phyloP scores from a whole-genome alignment of 257 asterid genomes.

The Ilex asprella region DNA sequence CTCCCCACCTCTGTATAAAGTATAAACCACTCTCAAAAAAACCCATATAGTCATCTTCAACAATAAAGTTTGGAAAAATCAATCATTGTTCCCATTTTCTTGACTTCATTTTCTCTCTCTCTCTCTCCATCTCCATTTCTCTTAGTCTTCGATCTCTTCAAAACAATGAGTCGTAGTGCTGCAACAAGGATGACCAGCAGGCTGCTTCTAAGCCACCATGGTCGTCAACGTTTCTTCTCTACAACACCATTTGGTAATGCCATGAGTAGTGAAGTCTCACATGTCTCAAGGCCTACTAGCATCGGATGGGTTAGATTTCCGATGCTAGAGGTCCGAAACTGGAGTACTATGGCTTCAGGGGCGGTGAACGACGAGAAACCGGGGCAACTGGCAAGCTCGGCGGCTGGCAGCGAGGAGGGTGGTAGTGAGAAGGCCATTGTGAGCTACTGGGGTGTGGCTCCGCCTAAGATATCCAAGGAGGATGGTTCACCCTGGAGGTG shows the following conservation, averaged over 20 bases:
- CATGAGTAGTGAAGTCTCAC: slow-evolving; percentile 3
- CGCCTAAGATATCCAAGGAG: slow-evolving; percentile 29
- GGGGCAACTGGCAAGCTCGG: neutral
- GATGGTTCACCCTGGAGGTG: slow-evolving; percentile 77
- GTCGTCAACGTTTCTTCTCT: slow-evolving; percentile 11
- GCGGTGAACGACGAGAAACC: slow-evolving; percentile 18
- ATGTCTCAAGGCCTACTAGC: neutral
- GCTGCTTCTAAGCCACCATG: slow-evolving; percentile 18
- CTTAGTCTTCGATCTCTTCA: neutral
- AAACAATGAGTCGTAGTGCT: slow-evolving; percentile 30
- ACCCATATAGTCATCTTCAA: neutral
- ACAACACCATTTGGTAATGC: slow-evolving; percentile 2
- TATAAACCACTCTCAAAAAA: no score
- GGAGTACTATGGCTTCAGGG: slow-evolving; percentile 21
- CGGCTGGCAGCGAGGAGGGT: neutral
- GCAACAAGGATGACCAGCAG: slow-evolving; percentile 20
- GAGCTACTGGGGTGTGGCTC: slow-evolving; percentile 72
- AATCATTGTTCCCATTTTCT: neutral
- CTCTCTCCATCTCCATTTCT: neutral
- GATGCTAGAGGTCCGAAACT: slow-evolving; percentile 15
- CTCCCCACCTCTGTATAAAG: no score
- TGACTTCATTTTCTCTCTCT: neutral
- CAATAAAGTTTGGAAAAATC: no score
- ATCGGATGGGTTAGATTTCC: slow-evolving; percentile 11
- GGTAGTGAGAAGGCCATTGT: slow-evolving; percentile 14